phyloP scores from a whole-genome alignment of 345 rosid genomes.

The Heritiera littoralis region DNA sequence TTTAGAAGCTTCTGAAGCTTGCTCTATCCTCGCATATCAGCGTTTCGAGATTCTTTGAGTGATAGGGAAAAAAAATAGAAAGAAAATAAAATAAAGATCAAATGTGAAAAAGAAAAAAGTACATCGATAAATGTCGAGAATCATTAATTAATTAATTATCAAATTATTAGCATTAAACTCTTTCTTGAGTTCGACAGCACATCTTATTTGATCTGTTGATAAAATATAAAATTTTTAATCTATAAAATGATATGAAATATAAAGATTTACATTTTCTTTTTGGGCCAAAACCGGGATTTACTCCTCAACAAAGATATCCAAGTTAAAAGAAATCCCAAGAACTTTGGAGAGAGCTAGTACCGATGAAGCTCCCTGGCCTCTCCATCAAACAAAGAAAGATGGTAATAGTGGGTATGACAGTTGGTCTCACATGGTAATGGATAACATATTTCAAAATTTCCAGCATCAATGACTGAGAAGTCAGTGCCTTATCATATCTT shows the following conservation, averaged over 20 bases:
- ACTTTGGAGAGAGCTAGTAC: not conserved
- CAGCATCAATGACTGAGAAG: slow-evolving; percentile 14
- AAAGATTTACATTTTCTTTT: too few species aligned
- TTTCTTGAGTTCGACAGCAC: too few species aligned
- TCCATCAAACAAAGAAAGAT: not conserved
- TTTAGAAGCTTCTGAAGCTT: not conserved
- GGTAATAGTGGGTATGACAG: not conserved
- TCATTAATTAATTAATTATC: too few species aligned
- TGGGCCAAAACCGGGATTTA: not conserved
- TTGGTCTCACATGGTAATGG: slow-evolving; percentile 35
- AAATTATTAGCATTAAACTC: too few species aligned
- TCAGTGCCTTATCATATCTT: slow-evolving; percentile 17
- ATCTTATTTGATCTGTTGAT: too few species aligned
- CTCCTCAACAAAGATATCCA: not conserved
- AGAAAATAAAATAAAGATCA: not conserved
- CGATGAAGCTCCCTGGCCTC: not conserved
- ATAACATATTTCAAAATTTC: slow-evolving; percentile 17
- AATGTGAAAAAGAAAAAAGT: not conserved
- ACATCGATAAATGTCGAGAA: too few species aligned
- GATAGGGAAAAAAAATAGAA: not conserved
- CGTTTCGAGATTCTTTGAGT: not conserved
- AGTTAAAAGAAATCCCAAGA: not conserved
- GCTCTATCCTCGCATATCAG: not conserved
- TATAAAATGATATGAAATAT: too few species aligned
- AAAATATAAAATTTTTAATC: too few species aligned